Evolutionary conservation across 1,139 yeast species (phyloP).

Genomic region (Geotrichum klebahnii): DNA sequence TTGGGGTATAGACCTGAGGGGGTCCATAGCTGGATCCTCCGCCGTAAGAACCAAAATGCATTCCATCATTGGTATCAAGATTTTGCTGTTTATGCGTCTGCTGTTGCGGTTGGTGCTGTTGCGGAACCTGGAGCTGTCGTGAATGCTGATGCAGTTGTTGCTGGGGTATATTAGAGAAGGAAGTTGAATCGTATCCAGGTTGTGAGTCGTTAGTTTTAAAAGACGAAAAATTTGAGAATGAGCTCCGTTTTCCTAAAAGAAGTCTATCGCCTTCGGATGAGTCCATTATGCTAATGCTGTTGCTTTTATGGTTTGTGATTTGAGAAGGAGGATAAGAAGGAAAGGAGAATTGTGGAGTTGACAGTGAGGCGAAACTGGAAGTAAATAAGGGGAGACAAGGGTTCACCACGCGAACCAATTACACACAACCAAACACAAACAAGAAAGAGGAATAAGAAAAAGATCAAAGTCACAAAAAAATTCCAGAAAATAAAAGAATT

Average conservation of each 20-base stretch:
- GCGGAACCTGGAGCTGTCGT: conserved; percentile 5
- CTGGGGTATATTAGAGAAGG: conserved; percentile 2
- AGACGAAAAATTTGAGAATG: conserved; percentile 19
- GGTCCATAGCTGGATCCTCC: conserved; percentile 6
- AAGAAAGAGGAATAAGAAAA: too few species aligned
- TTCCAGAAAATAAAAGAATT: too few species aligned
- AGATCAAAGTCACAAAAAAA: too few species aligned
- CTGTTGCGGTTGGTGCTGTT: conserved; percentile 10
- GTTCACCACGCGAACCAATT: too few species aligned
- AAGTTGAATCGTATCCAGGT: neutral
- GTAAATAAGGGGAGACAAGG: too few species aligned
- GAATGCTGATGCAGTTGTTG: conserved; percentile 3
- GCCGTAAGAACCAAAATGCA: neutral
- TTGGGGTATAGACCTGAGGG: conserved; percentile 5
- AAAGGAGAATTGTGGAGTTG: too few species aligned
- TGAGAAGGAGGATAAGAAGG: too few species aligned
- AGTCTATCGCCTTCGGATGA: neutral
- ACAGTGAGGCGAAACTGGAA: too few species aligned
- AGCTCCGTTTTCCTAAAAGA: conserved; percentile 16
- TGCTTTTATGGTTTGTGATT: too few species aligned
- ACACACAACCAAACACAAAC: too few species aligned
- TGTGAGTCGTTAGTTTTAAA: conserved; percentile 3
- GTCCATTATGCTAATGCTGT: conserved; percentile 8
- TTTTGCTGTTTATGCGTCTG: neutral
- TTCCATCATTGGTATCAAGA: neutral